phyloP scores from a whole-genome alignment of 192 early-diverging fungal species.

The Dimargaris cristalligena region DNA sequence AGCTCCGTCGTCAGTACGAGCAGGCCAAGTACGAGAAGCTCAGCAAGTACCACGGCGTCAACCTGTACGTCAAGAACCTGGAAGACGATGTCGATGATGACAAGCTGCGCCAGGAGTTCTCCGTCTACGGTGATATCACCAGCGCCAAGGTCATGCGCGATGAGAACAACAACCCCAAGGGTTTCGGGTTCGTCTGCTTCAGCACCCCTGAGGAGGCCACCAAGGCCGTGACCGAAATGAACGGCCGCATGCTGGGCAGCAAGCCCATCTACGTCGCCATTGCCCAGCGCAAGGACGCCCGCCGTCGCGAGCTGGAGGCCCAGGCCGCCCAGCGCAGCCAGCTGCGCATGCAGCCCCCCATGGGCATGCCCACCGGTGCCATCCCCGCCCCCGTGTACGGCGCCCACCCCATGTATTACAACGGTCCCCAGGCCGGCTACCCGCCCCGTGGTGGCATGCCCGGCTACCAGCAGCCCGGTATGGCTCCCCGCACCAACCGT shows the following conservation, averaged over 20 bases:
- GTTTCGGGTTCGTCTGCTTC: conserved; percentile 99
- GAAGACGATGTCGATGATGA: conserved; percentile 95
- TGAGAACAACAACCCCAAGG: conserved; percentile 72
- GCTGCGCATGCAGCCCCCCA: conserved; percentile 59
- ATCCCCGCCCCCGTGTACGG: conserved; percentile 19
- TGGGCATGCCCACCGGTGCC: conserved; percentile 14
- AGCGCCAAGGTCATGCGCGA: conserved; percentile 96
- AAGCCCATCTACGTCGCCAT: conserved; percentile 98
- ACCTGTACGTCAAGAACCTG: conserved; percentile 97
- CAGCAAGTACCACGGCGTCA: conserved; percentile 97
- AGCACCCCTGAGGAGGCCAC: conserved; percentile 96
- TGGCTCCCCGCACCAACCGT: conserved; percentile 7
- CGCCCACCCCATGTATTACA: conserved; percentile 16
- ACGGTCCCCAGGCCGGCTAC: conserved; percentile 14
- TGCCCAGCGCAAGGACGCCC: conserved; percentile 94
- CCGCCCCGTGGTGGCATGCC: conserved; percentile 25
- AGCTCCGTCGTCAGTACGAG: conserved; percentile 91
- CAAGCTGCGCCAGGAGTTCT: conserved; percentile 88
- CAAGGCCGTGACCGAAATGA: conserved; percentile 98
- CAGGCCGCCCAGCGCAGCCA: conserved; percentile 83
- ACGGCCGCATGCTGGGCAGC: conserved; percentile 79
- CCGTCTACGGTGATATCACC: conserved; percentile 89
- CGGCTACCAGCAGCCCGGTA: conserved; percentile 16
- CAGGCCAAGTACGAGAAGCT: conserved; percentile 86
- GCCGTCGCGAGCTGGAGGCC: conserved; percentile 89